Base-by-base conservation (phyloP, 2,329 filamentous ascomycete genomes). In the Fusarium robinianum region DNA sequence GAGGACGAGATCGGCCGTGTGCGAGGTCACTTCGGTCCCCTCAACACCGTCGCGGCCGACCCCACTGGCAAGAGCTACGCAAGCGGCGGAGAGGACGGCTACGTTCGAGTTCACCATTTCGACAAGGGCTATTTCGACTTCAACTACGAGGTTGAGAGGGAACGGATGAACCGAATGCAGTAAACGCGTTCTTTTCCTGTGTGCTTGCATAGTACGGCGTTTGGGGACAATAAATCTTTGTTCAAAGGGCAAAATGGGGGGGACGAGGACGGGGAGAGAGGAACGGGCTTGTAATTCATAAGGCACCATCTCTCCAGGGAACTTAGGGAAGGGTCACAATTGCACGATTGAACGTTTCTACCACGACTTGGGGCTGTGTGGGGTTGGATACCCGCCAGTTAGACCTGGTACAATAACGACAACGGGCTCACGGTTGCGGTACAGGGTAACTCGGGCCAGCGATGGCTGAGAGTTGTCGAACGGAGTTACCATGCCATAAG, bases 111-210 rank as follows among this genome's bases (percentile, higher is more conserved):
- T 60, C 94, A 99, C 75, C 90, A 96, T 74, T 99, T 99, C 73
- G 94, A 99, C 76, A 95, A 95, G 80, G 83, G 87, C 52, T 99
- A 96, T 80, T 97, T 94, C 71, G 94, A 99, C 73, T 99, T 99
- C 76, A 83, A 88, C 78, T 99, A 96, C 72, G 94, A 99, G 79
- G 94, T 97, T 51, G 94, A 99, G 83, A 81, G 91, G 72, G 91
- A 96, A 77, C 73, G 76, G 54, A 66, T 72, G 63, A 79, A 79
- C 71, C 69, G 67, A 42, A 53, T 67, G 64, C 61, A 69, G 62
- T 68, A 65, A 49, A 61, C 51, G 51, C 51, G 53, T 58, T 65
- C 59, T 62, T 66, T 66, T 64, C 58, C 63, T 67, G 62, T 66
- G 59, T 66, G 67, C 66, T 71, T 70, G 67, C 68, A 71, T 70